These are phyloP conservation scores for Heliocybe sulcata DNA, from an alignment of 1,284 basidiomycete species.

Conservation along the genomic window DNA sequence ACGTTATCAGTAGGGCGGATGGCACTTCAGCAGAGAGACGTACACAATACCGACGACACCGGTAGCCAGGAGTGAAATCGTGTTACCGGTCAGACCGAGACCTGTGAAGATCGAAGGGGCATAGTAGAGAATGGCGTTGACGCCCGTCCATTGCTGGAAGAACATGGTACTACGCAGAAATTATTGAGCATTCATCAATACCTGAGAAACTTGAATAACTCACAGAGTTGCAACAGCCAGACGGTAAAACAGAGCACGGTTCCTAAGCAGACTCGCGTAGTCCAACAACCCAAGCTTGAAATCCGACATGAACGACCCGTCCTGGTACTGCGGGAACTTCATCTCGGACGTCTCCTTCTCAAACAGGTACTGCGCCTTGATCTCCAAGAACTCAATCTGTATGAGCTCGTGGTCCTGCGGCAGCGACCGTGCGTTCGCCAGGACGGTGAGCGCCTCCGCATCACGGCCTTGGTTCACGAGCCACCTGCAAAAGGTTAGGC, in stretches of 20 bases:
- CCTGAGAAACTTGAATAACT: constrained; percentile 15
- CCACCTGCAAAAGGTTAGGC: constrained; percentile 39
- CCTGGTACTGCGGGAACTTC: constrained; percentile 60
- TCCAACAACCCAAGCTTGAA: constrained; percentile 55
- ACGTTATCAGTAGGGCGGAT: neutral
- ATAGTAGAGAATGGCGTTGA: constrained; percentile 67
- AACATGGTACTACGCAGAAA: constrained; percentile 48
- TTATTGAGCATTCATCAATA: constrained; percentile 1
- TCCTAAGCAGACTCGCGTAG: constrained; percentile 48
- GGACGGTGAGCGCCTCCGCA: constrained; percentile 62
- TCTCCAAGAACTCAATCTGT: constrained; percentile 78
- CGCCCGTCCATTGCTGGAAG: constrained; percentile 67
- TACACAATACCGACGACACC: constrained; percentile 79
- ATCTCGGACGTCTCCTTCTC: constrained; percentile 54
- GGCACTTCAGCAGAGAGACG: constrained; percentile 18
- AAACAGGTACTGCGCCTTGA: constrained; percentile 72
- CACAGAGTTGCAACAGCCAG: constrained; percentile 52
- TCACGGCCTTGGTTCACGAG: constrained; percentile 66
- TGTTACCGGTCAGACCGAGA: constrained; percentile 52
- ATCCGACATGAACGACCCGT: constrained; percentile 46
- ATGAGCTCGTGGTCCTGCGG: constrained; percentile 57
- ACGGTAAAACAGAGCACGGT: constrained; percentile 47
- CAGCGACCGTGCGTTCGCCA: constrained; percentile 53
- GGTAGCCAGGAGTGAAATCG: constrained; percentile 64
- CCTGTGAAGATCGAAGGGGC: constrained; percentile 56